Evolutionary conservation across 495 filamentous ascomycete genomes (phyloP), one percentile per base, ranked within the genome.

Genomic region (Penicillium longicatenatum): DNA sequence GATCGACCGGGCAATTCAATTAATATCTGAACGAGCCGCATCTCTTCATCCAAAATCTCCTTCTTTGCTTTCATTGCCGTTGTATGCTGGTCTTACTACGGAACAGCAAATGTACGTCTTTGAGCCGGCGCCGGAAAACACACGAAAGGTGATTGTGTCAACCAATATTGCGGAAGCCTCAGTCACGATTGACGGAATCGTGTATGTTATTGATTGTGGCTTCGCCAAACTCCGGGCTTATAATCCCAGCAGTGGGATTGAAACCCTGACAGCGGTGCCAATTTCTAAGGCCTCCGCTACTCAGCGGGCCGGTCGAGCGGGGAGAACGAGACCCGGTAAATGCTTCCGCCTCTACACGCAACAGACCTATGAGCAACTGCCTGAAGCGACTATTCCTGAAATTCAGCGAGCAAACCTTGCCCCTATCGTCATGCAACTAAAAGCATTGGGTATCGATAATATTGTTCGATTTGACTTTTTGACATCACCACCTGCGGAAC

Each of bases 111-210:
- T 95, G 76, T 91, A 91, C 56, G 89, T 97, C 48, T 98, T 98
- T 59, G 92, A 96, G 60, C 83, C 88, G 43, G 81, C 94, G 9
- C 90, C 91, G 11, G 89, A 90, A 59, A 92, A 92, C 59, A 88
- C 86, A 21, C 79, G 94, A 14, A 98, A 98, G 69, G 90, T 97
- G 31, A 89, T 98, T 44, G 86, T 98, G 57, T 91, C 90, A 4
- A 98, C 94, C 46, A 98, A 98, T 69, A 97, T 98, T 59, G 91
- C 94, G 33, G 94, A 98, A 75, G 95, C 94, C 19, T 93, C 89
- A 0, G 85, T 98, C 16, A 98, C 94, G 8, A 96, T 98, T 44
- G 89, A 95, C 55, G 92, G 91, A 6, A 91, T 98, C 59, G 86
- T 91, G 46, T 98, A 93, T 65, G 93, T 98, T 17, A 82, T 98